Conservation (phyloP, 2,329 filamentous ascomycete species). For the Ilyonectria robusta region DNA sequence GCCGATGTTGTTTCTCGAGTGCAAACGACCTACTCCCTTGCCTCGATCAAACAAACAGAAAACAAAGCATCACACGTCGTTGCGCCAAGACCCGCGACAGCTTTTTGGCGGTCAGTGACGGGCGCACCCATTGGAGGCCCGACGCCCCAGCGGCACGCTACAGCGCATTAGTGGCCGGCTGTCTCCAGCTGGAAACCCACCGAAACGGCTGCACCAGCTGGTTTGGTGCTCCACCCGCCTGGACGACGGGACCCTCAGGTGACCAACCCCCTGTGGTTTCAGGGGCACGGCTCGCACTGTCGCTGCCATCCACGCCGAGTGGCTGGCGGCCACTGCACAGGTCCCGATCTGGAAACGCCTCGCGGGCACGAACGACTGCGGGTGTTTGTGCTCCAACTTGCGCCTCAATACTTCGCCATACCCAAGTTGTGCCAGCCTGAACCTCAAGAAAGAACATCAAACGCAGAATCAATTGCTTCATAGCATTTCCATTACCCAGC, state of each 20-base stretch:
- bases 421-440: not conserved
- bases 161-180: slow-evolving; percentile 12
- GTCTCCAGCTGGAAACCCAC: slow-evolving; percentile 17
- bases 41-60: not conserved
- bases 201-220: slow-evolving; percentile 19
- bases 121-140: slow-evolving; percentile 18
- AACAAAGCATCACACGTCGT: slow-evolving; percentile 30
- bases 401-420: not conserved
- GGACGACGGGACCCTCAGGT: slow-evolving; percentile 1
- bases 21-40: not conserved
- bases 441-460: not conserved
- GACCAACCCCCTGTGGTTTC: slow-evolving; percentile 4
- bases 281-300: not conserved
- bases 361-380: not conserved
- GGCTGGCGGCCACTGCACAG: not conserved
- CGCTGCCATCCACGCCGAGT: not conserved
- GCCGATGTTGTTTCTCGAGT: too few relatives aligned
- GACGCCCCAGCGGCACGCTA: slow-evolving; percentile 12
- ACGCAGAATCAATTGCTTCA: not conserved
- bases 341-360: slow-evolving; percentile 1
- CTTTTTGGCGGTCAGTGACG: slow-evolving; percentile 40
- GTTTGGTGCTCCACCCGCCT: slow-evolving; percentile 1
- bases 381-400: not conserved
- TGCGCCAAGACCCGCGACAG: slow-evolving; percentile 44
- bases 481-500: not conserved